phyloP scores from a whole-genome alignment of 1,139 yeast species.

The Trichomonascaceae sp. region DNA sequence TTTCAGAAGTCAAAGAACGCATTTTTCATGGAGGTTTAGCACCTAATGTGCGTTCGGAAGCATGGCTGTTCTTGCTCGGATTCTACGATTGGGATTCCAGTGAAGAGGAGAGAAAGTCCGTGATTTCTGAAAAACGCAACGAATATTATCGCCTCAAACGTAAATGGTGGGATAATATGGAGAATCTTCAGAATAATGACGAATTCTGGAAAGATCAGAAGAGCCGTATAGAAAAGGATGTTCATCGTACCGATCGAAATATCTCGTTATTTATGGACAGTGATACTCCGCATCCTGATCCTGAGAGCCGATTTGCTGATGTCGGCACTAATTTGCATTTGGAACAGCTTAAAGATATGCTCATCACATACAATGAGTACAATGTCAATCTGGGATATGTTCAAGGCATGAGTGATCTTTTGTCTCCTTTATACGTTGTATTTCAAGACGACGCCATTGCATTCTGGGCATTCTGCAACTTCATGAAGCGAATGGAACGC shows the following conservation, averaged over 20 bases:
- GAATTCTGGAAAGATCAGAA: slow-evolving; percentile 80
- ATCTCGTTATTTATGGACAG: slow-evolving; percentile 56
- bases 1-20: slow-evolving; percentile 67
- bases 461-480: slow-evolving; percentile 82
- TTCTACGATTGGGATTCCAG: slow-evolving; percentile 90
- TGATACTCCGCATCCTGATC: slow-evolving; percentile 46
- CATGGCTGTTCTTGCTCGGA: slow-evolving; percentile 79
- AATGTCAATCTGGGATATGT: slow-evolving; percentile 86
- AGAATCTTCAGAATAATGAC: slow-evolving; percentile 47
- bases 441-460: slow-evolving; percentile 73
- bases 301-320: slow-evolving; percentile 46
- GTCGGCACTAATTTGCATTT: slow-evolving; percentile 62
- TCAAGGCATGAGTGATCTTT: slow-evolving; percentile 94
- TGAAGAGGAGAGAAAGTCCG: slow-evolving; percentile 54
- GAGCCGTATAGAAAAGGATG: slow-evolving; percentile 86
- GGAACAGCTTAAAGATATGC: slow-evolving; percentile 64
- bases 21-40: slow-evolving; percentile 88
- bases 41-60: slow-evolving; percentile 55
- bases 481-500: slow-evolving; percentile 94
- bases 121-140: slow-evolving; percentile 50
- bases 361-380: slow-evolving; percentile 79
- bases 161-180: slow-evolving; percentile 61
- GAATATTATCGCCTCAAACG: slow-evolving; percentile 64
- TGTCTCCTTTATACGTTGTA: slow-evolving; percentile 78
- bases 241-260: slow-evolving; percentile 83